Percentiles rank a stretch among this genome's conserved stretches.
Conservation (phyloP, 106 monocot species). For the Allium fistulosum region DNA sequence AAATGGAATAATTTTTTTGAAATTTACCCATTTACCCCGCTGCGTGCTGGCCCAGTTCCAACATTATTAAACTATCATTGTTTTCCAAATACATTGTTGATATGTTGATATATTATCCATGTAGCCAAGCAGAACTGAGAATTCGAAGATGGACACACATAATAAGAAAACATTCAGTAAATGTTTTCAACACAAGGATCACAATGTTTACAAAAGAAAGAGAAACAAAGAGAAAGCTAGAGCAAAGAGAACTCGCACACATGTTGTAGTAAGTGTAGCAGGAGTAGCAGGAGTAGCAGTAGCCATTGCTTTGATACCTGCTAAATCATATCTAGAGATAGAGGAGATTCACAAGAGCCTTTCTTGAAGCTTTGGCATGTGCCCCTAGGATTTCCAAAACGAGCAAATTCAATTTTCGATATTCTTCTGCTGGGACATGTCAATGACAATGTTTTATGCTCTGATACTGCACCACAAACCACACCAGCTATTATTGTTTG, state of each 20-base stretch:
- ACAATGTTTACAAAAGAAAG: constrained; percentile 11
- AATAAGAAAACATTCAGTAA: neutral
- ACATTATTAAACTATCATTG: too few species aligned
- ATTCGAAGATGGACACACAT: too few species aligned
- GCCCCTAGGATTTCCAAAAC: constrained; percentile 23
- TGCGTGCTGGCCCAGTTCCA: too few species aligned
- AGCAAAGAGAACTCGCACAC: constrained; percentile 45
- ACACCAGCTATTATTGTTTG: constrained; percentile 19
- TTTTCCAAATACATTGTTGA: too few species aligned
- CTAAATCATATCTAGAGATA: constrained; percentile 7
- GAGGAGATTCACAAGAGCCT: constrained; percentile 20
- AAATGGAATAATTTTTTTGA: too few species aligned
- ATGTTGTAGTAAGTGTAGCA: constrained; percentile 67
- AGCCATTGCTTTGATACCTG: constrained; percentile 27
- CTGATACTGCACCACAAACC: constrained; percentile 15
- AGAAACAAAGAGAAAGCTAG: constrained; percentile 58
- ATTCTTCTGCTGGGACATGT: constrained; percentile 18
- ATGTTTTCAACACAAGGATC: constrained; percentile 18
- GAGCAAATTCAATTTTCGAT: constrained; percentile 26
- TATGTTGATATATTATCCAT: too few species aligned
- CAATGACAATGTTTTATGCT: constrained; percentile 17
- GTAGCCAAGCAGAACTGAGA: too few species aligned
- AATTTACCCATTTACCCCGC: too few species aligned
- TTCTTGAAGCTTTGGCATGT: constrained; percentile 20
- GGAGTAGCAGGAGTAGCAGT: constrained; percentile 77